Percentiles rank a stretch among this genome's conserved stretches.
Conservation (phyloP, 257 asterid genomes). For the Solanum gandarillasii region DNA sequence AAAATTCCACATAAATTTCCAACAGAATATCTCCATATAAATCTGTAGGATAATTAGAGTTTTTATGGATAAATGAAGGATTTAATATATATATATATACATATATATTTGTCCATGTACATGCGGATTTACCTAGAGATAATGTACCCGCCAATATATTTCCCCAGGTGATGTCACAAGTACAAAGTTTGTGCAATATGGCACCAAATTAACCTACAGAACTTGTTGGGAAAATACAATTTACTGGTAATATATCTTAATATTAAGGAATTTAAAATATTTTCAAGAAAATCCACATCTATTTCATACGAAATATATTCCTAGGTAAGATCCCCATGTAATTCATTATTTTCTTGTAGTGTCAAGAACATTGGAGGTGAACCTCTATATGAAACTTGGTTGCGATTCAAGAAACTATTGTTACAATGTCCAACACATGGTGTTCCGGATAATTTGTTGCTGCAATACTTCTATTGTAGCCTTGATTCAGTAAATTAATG, state of each 20-base stretch:
- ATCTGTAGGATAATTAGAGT: neutral
- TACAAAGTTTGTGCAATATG: neutral
- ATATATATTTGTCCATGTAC: neutral
- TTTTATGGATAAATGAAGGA: neutral
- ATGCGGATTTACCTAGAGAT: neutral
- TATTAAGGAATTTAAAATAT: no score
- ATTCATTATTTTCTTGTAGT: neutral
- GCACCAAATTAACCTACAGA: neutral
- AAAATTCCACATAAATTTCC: neutral
- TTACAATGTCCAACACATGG: no score
- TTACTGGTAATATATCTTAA: neutral
- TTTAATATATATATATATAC: no score
- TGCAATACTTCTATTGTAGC: no score
- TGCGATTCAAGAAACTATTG: no score
- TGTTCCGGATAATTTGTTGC: no score
- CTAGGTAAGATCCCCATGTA: neutral
- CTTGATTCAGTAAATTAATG: no score
- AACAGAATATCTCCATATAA: neutral
- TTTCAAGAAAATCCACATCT: neutral
- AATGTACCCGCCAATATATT: neutral
- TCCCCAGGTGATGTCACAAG: neutral
- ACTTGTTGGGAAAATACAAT: neutral
- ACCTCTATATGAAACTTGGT: no score
- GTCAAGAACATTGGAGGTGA: no score
- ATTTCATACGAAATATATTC: neutral